A percentile compares a stretch with the other conserved stretches of the same genome.
These are phyloP conservation scores for Chytriomyces sp. DNA, from an alignment of 192 early-diverging fungal genomes.

Conservation along the genomic window DNA sequence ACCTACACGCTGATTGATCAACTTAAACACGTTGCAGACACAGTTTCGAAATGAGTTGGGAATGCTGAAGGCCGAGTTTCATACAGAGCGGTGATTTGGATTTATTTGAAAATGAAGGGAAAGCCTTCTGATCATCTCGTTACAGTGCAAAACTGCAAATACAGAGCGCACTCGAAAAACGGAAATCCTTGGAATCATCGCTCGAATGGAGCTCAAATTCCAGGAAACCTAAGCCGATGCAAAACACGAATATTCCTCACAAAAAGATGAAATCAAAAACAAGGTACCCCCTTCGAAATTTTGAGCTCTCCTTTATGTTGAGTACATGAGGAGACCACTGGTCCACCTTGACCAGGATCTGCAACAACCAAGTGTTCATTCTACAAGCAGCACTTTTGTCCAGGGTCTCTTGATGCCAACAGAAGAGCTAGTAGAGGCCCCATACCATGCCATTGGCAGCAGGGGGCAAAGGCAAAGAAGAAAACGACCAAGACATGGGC, in stretches of 20 bases:
- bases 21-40: conserved; percentile 51
- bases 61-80: conserved; percentile 59
- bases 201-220: conserved; percentile 61
- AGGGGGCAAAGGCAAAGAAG: too few relatives aligned
- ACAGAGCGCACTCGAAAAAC: conserved; percentile 58
- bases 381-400: too few relatives aligned
- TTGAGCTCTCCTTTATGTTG: too few relatives aligned
- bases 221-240: conserved; percentile 67
- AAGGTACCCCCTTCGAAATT: conserved; percentile 40
- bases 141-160: conserved; percentile 51
- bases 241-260: conserved; percentile 62
- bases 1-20: conserved; percentile 60
- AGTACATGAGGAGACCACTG: too few relatives aligned
- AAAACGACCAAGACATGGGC: too few relatives aligned
- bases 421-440: too few relatives aligned
- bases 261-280: conserved; percentile 67
- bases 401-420: too few relatives aligned
- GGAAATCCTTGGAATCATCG: conserved; percentile 62
- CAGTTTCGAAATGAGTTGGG: conserved; percentile 58
- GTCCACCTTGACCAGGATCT: too few relatives aligned
- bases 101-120: too few relatives aligned
- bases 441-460: too few relatives aligned
- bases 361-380: too few relatives aligned
- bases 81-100: conserved; percentile 51
- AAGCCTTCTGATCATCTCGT: not conserved